Evolutionary conservation across 78 protist genomes (phyloP), one percentile per base, ranked within the genome.

Genomic region (Dictyostelium capitatum): DNA sequence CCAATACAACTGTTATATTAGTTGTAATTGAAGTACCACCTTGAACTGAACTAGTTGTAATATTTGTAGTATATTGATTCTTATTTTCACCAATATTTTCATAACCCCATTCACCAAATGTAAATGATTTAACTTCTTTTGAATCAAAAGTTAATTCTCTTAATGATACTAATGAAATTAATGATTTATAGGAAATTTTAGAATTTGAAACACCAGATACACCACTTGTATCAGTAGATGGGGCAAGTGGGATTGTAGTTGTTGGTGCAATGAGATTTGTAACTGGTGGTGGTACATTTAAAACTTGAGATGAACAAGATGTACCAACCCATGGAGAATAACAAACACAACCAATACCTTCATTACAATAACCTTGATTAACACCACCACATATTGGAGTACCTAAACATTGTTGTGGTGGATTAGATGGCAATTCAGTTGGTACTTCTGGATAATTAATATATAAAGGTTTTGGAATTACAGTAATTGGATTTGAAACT

Each of bases 351-450:
- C 87, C 79, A 23, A 20, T 48, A 30, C 25, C 67, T n/a, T 37
- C 23, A 43, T 25, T 51, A 56, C 87, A 81, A 20, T 51, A n/a
- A 11, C 85, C 85, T 28, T 70, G 10, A 46, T 80, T 10, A 20
- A 3, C 19, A 11, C 77, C 85, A 80, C 85, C 85, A 80, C 77
- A 74, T 32, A 17, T 46, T 70, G 78, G 78, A 14, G 30, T n/a
- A 73, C 56, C 56, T n/a, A 46, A 19, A 46, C 79, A 73, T 73
- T 73, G 43, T 11, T 73, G 47, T 46, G 79, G 79, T 73, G 56
- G 56, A 46, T 73, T 73, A 0, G 79, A 43, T 10, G 79, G 79
- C n/a, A 46, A 20, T 19, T n/a, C 41, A 43, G 79, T 43, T 37
- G 32, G 4, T n/a, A 56, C 7, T 41, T 30, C 9, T 62, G 79